Percentiles rank a stretch among this genome's conserved stretches.
Evolutionary conservation across 2,329 filamentous ascomycete species (phyloP).

Genomic region (Cyphellophora europaea): DNA sequence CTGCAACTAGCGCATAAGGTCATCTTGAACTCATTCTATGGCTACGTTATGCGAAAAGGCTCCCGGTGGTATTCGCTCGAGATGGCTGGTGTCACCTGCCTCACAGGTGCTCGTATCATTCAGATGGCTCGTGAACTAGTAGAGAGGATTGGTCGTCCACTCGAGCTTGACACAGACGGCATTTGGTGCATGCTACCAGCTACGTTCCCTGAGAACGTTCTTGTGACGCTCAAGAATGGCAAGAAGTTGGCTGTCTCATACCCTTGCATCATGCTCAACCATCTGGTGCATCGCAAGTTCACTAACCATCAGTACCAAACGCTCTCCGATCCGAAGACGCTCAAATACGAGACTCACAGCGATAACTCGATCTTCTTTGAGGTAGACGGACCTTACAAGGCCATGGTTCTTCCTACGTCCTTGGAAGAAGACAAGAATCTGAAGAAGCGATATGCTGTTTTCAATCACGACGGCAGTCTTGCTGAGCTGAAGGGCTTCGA

Average conservation of each 20-base stretch:
- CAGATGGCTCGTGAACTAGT: conserved; percentile 91
- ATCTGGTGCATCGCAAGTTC: conserved; percentile 86
- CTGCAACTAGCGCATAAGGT: conserved; percentile 96
- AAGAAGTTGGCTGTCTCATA: conserved; percentile 97
- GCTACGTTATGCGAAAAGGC: conserved; percentile 98
- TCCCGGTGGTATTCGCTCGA: conserved; percentile 99
- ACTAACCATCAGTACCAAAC: conserved; percentile 98
- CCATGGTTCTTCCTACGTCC: conserved; percentile 93
- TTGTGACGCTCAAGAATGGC: conserved; percentile 86
- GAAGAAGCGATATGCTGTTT: conserved; percentile 98
- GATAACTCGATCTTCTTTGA: conserved; percentile 99
- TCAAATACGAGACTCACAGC: conserved; percentile 92
- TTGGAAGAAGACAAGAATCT: conserved; percentile 99
- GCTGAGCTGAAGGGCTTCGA: conserved; percentile 97
- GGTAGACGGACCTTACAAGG: conserved; percentile 93
- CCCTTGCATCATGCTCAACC: conserved; percentile 98
- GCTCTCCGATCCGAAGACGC: conserved; percentile 64
- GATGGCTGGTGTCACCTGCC: conserved; percentile 96
- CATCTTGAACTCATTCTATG: conserved; percentile 98
- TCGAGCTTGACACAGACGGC: conserved; percentile 95
- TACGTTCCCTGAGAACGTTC: conserved; percentile 92
- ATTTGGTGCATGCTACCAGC: conserved; percentile 99
- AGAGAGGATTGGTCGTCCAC: conserved; percentile 80
- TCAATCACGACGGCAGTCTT: conserved; percentile 93
- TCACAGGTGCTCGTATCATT: conserved; percentile 94